Conservation (phyloP, 805 yeast species). For the Wickerhamiella alocasiicola region DNA sequence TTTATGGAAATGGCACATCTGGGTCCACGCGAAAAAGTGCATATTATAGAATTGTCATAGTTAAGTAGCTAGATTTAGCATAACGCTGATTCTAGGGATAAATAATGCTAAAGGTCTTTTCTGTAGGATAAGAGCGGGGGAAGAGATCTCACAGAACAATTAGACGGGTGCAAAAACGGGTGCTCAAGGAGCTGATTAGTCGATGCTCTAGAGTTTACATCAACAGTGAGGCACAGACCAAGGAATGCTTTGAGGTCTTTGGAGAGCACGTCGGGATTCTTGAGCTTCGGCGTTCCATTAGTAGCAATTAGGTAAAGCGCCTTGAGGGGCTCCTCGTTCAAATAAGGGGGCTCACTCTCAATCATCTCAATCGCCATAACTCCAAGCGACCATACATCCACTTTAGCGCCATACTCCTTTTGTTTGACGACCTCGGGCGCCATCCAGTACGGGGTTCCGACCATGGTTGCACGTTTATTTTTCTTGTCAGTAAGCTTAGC, state of each 20-base stretch:
- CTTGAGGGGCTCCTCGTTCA: constrained; percentile 66
- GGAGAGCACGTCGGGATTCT: constrained; percentile 56
- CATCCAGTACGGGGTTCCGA: constrained; percentile 86
- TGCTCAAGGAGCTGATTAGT: constrained; percentile 80
- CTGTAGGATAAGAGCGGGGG: constrained; percentile 27
- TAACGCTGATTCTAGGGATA: no score
- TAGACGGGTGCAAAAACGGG: constrained; percentile 32
- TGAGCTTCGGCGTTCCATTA: constrained; percentile 68
- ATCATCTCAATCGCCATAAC: constrained; percentile 83
- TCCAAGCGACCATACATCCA: constrained; percentile 74
- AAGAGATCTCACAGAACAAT: constrained; percentile 23
- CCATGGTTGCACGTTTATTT: constrained; percentile 71
- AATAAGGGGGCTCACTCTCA: constrained; percentile 74
- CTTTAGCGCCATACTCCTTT: constrained; percentile 70
- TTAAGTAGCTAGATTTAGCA: no score
- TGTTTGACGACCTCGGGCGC: constrained; percentile 78
- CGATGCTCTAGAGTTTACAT: constrained; percentile 79
- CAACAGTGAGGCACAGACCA: constrained; percentile 86
- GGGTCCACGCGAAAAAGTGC: no score
- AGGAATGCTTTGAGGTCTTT: constrained; percentile 72
- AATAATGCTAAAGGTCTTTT: constrained; percentile 7
- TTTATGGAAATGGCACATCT: no score
- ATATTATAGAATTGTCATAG: no score
- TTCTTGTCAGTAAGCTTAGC: constrained; percentile 67
- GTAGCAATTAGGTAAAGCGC: constrained; percentile 68